phyloP scores from a whole-genome alignment of 164 flowering plant genomes.

The Aristolochia fimbriata region DNA sequence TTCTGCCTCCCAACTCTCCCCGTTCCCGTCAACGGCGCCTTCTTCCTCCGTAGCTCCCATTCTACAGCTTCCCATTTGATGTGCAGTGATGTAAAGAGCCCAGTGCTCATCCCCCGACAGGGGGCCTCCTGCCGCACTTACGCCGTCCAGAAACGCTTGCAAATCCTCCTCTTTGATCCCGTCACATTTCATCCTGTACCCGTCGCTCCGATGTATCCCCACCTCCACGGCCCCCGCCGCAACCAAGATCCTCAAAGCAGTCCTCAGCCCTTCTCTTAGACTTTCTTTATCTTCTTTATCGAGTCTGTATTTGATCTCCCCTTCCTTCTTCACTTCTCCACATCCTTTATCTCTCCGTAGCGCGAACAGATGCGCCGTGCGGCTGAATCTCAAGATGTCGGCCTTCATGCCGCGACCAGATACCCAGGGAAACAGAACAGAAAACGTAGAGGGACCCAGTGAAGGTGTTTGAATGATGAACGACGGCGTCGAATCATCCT shows the following conservation, averaged over 20 bases:
- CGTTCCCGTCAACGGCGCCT: slow-evolving; percentile 35
- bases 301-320: slow-evolving; percentile 19
- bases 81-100: slow-evolving; percentile 24
- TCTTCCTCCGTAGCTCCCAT: slow-evolving; percentile 27
- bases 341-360: slow-evolving; percentile 28
- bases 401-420: slow-evolving; percentile 32
- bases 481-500: slow-evolving; percentile 10
- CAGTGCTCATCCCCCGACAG: slow-evolving; percentile 16
- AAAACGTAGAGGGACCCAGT: slow-evolving; percentile 25
- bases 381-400: slow-evolving; percentile 18
- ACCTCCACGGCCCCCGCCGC: slow-evolving; percentile 44
- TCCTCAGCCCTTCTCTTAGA: slow-evolving; percentile 19
- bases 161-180: slow-evolving; percentile 27
- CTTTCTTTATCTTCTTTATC: slow-evolving; percentile 21
- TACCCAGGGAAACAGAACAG: slow-evolving; percentile 27
- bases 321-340: slow-evolving; percentile 25
- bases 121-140: slow-evolving; percentile 14
- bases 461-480: slow-evolving; percentile 27
- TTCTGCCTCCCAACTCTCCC: slow-evolving; percentile 46
- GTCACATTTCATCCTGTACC: slow-evolving; percentile 21
- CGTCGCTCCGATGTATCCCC: slow-evolving; percentile 29
- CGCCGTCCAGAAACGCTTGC: slow-evolving; percentile 25
- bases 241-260: slow-evolving; percentile 26
- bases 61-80: slow-evolving; percentile 40
- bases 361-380: slow-evolving; percentile 26